phyloP scores from a whole-genome alignment of 225 moss, liverwort and hornwort genomes.

The Pseudoscleropodium purum region DNA sequence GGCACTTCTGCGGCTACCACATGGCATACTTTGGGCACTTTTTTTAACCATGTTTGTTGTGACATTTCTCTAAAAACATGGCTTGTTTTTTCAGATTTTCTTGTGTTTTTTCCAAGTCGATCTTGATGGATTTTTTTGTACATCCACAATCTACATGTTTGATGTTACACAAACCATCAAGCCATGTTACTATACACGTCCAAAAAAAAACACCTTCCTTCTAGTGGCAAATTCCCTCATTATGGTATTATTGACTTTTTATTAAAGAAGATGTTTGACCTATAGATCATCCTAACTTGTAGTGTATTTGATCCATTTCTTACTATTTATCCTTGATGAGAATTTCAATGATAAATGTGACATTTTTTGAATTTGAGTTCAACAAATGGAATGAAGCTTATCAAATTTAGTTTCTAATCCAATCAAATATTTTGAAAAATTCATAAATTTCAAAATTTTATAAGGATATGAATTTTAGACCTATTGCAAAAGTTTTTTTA shows the following conservation, averaged over 20 bases:
- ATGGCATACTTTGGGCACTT: too few relatives aligned
- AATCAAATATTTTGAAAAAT: not conserved
- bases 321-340: not conserved
- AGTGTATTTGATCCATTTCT: not conserved
- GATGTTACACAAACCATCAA: too few relatives aligned
- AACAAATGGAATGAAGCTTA: not conserved
- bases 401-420: not conserved
- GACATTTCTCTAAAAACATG: too few relatives aligned
- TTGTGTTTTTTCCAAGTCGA: too few relatives aligned
- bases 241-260: not conserved
- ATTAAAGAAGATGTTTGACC: not conserved
- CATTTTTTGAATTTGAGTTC: not conserved
- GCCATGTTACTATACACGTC: too few relatives aligned
- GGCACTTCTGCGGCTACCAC: too few relatives aligned
- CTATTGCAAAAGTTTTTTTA: rapidly evolving
- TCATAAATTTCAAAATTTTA: not conserved
- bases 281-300: not conserved
- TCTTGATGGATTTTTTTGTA: too few relatives aligned
- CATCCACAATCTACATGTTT: too few relatives aligned
- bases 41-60: too few relatives aligned
- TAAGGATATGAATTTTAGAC: not conserved
- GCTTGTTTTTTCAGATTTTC: too few relatives aligned
- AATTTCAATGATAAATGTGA: not conserved
- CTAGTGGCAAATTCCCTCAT: not conserved
- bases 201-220: too few relatives aligned